Evolutionary conservation across 768 basidiomycete genomes (phyloP).

Genomic region (Podaxis carcinomalis): DNA sequence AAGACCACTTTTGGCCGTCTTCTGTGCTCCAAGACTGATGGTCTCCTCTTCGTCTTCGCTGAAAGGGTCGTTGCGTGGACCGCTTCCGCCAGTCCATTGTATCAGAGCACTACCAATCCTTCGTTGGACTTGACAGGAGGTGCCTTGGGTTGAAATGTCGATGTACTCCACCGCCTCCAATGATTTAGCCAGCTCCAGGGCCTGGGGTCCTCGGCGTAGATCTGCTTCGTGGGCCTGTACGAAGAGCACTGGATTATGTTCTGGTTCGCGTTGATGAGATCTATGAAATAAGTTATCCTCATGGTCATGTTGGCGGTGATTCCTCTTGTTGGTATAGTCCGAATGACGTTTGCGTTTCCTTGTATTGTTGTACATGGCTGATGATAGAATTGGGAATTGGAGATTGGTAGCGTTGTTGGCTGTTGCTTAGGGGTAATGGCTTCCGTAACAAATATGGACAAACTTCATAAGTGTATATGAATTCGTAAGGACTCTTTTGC

Average conservation of each 20-base stretch:
- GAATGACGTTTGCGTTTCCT: constrained; percentile 9
- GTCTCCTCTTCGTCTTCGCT: constrained; percentile 21
- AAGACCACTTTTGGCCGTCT: not conserved
- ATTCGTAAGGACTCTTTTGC: too few species aligned
- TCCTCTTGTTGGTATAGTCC: not conserved
- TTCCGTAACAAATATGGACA: not conserved
- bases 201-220: constrained; percentile 50
- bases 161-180: constrained; percentile 27
- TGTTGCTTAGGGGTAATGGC: not conserved
- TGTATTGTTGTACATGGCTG: not conserved
- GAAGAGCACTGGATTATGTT: constrained; percentile 30
- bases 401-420: not conserved
- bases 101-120: constrained; percentile 31
- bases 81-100: constrained; percentile 22
- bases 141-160: constrained; percentile 9
- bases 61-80: constrained; percentile 10
- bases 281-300: not conserved
- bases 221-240: constrained; percentile 79
- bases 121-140: constrained; percentile 4
- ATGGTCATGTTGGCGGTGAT: not conserved
- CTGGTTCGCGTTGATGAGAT: constrained; percentile 10
- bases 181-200: constrained; percentile 31
- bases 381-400: not conserved
- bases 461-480: not conserved
- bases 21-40: constrained; percentile 5